Conservation (phyloP, 2,329 filamentous ascomycete genomes). For the Alternaria sp. region DNA sequence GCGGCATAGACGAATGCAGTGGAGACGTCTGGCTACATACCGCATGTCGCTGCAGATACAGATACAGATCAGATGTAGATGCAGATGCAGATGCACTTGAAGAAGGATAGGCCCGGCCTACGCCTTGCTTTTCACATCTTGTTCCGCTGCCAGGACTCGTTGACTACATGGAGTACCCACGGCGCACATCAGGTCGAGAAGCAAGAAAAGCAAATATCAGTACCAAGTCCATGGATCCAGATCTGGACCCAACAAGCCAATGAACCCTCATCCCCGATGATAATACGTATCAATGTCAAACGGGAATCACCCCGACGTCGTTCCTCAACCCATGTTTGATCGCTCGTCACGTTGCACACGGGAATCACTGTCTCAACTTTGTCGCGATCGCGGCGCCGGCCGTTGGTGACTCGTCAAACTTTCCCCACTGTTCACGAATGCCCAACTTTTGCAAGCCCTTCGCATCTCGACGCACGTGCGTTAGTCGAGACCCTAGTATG, state of each 20-base stretch:
- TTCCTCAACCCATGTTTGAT: constrained; percentile 10
- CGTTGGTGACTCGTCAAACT: constrained; percentile 3
- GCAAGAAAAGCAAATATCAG: constrained; percentile 11
- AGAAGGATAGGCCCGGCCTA: not conserved
- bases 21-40: constrained; percentile 7
- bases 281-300: constrained; percentile 5
- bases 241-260: constrained; percentile 8
- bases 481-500: constrained; percentile 4
- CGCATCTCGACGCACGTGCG: constrained; percentile 7
- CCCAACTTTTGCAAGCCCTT: constrained; percentile 6
- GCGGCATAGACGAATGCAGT: not conserved
- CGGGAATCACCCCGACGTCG: constrained; percentile 5
- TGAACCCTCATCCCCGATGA: constrained; percentile 3
- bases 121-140: not conserved
- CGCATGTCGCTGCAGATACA: constrained; percentile 7
- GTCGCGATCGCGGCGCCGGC: not conserved
- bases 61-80: constrained; percentile 2
- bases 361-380: not conserved
- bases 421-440: not conserved
- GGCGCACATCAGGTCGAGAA: constrained; percentile 1
- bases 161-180: constrained; percentile 1
- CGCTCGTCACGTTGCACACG: not conserved
- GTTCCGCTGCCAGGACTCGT: not conserved
- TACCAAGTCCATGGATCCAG: constrained; percentile 8
- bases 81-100: not conserved